Conservation (phyloP, 306 rosid species). For the Begonia loranthoides region DNA sequence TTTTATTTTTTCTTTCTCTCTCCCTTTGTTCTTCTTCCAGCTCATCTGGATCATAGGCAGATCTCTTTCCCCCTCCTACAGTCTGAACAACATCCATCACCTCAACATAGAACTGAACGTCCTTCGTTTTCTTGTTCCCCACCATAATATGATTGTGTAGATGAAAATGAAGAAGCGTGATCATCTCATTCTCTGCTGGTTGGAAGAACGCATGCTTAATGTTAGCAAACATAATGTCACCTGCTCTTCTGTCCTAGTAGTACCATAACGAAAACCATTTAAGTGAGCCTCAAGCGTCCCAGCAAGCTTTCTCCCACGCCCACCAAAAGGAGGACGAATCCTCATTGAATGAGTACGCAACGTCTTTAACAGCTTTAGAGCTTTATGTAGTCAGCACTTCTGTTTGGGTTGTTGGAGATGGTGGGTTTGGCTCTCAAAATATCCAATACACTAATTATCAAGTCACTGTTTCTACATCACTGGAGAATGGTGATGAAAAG, state of each 20-base stretch:
- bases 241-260: constrained; percentile 80
- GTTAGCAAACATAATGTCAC: constrained; percentile 72
- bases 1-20: constrained; percentile 79
- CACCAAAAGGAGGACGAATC: constrained; percentile 88
- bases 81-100: constrained; percentile 93
- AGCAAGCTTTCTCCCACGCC: constrained; percentile 85
- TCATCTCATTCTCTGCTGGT: constrained; percentile 99
- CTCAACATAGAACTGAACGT: constrained; percentile 81
- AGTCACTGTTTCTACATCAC: too few relatives aligned
- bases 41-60: constrained; percentile 93
- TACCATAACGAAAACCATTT: constrained; percentile 84
- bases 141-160: constrained; percentile 93
- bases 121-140: constrained; percentile 91
- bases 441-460: too few relatives aligned
- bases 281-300: constrained; percentile 86
- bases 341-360: constrained; percentile 91
- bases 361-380: constrained; percentile 66
- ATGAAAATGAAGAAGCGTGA: constrained; percentile 86
- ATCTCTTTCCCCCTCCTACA: constrained; percentile 76
- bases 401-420: too few relatives aligned
- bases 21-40: constrained; percentile 98
- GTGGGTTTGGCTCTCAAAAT: too few relatives aligned
- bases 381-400: constrained; percentile 54
- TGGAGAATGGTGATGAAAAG: too few relatives aligned
- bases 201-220: constrained; percentile 88